A percentile compares a stretch with the other conserved stretches of the same genome.
phyloP scores from a whole-genome alignment of 495 filamentous ascomycete genomes.

The Penicillium antarcticum region DNA sequence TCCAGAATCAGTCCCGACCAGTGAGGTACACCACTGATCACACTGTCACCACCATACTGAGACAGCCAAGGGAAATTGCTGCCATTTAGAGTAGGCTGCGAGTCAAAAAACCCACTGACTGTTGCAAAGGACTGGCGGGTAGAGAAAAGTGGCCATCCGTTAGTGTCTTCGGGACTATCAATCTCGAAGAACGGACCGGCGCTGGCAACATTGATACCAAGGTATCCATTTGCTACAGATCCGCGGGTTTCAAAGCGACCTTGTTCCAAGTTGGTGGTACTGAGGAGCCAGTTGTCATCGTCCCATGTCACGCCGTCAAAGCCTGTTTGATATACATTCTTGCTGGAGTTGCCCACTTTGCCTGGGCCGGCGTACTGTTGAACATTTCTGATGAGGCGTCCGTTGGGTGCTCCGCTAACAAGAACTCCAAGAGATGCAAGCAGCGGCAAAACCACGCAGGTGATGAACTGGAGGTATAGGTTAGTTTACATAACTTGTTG shows the following conservation, averaged over 20 bases:
- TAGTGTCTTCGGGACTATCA: slow-evolving; percentile 51
- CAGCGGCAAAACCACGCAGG: slow-evolving; percentile 14
- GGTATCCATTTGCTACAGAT: slow-evolving; percentile 61
- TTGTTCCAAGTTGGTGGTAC: slow-evolving; percentile 51
- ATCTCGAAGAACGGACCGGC: slow-evolving; percentile 69
- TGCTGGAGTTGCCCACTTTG: slow-evolving; percentile 11
- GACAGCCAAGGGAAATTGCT: slow-evolving; percentile 72
- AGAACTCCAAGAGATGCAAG: slow-evolving; percentile 9
- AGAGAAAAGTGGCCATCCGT: slow-evolving; percentile 73
- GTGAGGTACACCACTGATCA: slow-evolving; percentile 72
- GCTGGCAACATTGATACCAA: slow-evolving; percentile 59
- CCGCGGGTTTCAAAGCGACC: slow-evolving; percentile 62
- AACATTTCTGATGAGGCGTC: slow-evolving; percentile 11
- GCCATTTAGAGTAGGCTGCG: slow-evolving; percentile 57
- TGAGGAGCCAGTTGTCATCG: slow-evolving; percentile 58
- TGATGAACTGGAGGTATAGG: background rate
- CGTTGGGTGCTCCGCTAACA: slow-evolving; percentile 8
- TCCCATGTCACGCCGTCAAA: slow-evolving; percentile 60
- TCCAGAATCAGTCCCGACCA: slow-evolving; percentile 62
- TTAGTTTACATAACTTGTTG: slow-evolving; percentile 8
- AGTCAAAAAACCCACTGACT: slow-evolving; percentile 69
- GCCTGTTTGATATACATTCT: slow-evolving; percentile 41
- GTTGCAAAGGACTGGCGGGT: slow-evolving; percentile 68
- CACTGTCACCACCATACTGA: slow-evolving; percentile 68
- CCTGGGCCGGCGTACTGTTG: slow-evolving; percentile 10